Conservation (phyloP, 2,329 filamentous ascomycete species). For the Neonectria hederae region DNA sequence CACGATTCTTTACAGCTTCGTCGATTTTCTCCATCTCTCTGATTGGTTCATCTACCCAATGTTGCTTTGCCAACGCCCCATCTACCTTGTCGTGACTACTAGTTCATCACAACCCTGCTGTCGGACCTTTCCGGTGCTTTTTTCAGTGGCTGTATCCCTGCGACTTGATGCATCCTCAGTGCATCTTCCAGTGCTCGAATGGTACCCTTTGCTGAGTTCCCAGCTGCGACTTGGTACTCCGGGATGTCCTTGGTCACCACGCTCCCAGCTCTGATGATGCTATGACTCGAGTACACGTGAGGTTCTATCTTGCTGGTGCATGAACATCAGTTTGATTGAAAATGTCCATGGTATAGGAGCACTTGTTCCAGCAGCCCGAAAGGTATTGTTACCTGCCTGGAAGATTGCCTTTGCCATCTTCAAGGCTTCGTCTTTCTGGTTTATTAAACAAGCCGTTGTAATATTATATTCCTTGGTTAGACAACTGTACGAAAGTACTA, state of each 20-base stretch:
- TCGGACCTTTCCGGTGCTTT: slow-evolving; percentile 16
- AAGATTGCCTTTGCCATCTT: not conserved
- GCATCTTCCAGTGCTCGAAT: slow-evolving; percentile 1
- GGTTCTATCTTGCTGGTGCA: not conserved
- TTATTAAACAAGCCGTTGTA: not conserved
- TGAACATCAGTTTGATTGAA: not conserved
- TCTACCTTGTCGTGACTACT: not conserved
- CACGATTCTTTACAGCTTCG: not conserved
- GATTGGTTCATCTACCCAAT: not conserved
- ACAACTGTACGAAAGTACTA: not conserved
- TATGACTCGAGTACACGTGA: not conserved
- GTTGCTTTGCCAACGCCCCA: not conserved
- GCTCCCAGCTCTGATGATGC: slow-evolving; percentile 9
- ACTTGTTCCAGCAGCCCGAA: not conserved
- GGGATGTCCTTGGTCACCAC: slow-evolving; percentile 9
- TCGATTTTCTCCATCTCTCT: not conserved
- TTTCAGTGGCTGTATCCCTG: not conserved
- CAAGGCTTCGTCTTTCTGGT: not conserved
- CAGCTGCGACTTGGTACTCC: not conserved
- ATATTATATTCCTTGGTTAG: not conserved
- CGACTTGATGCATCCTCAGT: not conserved
- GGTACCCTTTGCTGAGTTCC: slow-evolving; percentile 2
- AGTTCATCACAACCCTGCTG: not conserved
- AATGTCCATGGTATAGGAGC: not conserved
- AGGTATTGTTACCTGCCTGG: not conserved